Conservation (phyloP, 208 protist genomes). For the Blastocrithidia nonstop region DNA sequence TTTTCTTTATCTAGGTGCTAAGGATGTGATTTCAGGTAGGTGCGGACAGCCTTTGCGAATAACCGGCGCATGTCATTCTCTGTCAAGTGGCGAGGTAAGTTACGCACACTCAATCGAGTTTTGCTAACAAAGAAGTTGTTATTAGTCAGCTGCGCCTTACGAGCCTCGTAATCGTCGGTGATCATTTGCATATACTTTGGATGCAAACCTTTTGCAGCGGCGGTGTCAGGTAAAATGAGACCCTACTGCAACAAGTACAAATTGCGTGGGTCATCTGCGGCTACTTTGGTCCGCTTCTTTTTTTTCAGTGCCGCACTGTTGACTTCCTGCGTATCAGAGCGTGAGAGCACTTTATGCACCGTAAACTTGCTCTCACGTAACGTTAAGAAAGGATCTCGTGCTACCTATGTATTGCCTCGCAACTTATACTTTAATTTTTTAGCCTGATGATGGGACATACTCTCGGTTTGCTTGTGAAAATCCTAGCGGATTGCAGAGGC, state of each 20-base stretch:
- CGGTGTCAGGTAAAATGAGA: slow-evolving; percentile 54
- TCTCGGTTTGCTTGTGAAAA: slow-evolving; percentile 47
- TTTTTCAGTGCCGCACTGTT: slow-evolving; percentile 66
- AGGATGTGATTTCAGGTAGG: slow-evolving; percentile 60
- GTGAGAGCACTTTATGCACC: slow-evolving; percentile 61
- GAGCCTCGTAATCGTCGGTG: slow-evolving; percentile 62
- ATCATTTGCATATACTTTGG: slow-evolving; percentile 75
- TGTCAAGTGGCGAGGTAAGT: slow-evolving; percentile 75
- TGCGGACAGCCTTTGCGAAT: slow-evolving; percentile 47
- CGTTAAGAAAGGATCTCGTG: slow-evolving; percentile 68
- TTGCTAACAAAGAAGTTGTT: slow-evolving; percentile 86
- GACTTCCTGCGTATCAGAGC: slow-evolving; percentile 68
- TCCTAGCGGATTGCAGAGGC: slow-evolving; percentile 40
- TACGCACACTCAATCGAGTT: slow-evolving; percentile 82
- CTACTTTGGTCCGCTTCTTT: slow-evolving; percentile 81
- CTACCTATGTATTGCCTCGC: slow-evolving; percentile 35
- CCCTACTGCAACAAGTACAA: slow-evolving; percentile 82
- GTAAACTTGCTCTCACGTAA: slow-evolving; percentile 77
- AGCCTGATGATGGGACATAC: slow-evolving; percentile 65
- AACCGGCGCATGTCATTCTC: slow-evolving; percentile 80
- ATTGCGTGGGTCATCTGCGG: slow-evolving; percentile 77
- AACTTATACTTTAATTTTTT: slow-evolving; percentile 70
- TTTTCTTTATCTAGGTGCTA: slow-evolving; percentile 51
- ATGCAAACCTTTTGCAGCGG: slow-evolving; percentile 64
- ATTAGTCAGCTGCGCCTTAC: slow-evolving; percentile 74